phyloP scores from a whole-genome alignment of 305 asterid species.

The Rubia peregrina region DNA sequence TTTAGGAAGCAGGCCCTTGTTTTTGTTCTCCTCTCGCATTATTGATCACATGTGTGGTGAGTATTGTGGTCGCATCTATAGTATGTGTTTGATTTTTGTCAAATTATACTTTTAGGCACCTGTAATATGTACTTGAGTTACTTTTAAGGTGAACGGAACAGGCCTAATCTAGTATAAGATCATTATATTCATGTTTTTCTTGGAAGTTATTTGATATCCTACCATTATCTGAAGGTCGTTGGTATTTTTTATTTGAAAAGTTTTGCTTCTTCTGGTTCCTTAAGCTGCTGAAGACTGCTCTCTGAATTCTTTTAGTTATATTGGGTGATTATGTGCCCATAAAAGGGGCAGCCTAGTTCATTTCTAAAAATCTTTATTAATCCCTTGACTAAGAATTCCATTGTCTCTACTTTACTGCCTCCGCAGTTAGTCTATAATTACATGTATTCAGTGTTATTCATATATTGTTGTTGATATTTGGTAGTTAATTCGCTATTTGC shows the following conservation, averaged over 20 bases:
- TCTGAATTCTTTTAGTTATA: neutral
- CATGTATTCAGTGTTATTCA: too few species aligned
- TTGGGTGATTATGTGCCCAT: neutral
- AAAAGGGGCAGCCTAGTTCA: neutral
- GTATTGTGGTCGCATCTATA: slow-evolving; percentile 11
- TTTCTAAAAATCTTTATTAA: neutral
- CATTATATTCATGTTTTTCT: neutral
- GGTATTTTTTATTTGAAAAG: too few species aligned
- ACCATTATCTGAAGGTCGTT: neutral
- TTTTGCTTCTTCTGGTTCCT: neutral
- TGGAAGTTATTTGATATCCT: neutral
- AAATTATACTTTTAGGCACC: neutral
- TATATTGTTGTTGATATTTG: too few species aligned
- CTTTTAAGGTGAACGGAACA: neutral
- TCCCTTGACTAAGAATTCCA: too few species aligned
- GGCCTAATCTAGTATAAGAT: neutral
- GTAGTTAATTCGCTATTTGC: too few species aligned
- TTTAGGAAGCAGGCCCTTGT: slow-evolving; percentile 70
- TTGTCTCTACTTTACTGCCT: neutral
- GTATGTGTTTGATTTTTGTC: neutral
- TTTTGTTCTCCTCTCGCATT: slow-evolving; percentile 76
- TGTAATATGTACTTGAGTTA: neutral
- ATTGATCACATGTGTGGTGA: slow-evolving; percentile 82
- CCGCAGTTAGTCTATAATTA: neutral
- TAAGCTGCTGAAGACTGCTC: neutral